Evolutionary conservation across 805 yeast genomes (phyloP).

Genomic region (Metschnikowia gelsemii): DNA sequence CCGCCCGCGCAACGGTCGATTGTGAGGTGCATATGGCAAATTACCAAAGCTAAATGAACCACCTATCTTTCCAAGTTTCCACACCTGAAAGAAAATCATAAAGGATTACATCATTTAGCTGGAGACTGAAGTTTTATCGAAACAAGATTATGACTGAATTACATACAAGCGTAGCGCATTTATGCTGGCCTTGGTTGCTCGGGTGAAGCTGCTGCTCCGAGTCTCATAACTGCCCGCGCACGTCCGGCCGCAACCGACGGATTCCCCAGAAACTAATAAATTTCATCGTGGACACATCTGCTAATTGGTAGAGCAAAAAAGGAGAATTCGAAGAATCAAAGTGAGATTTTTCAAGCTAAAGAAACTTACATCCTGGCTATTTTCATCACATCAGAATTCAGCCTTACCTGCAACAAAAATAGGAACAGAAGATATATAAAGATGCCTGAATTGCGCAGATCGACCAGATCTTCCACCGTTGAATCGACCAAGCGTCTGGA

Average conservation of each 20-base stretch:
- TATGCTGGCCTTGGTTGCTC: no score
- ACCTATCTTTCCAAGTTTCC: no score
- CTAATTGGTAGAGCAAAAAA: not conserved
- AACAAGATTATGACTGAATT: not conserved
- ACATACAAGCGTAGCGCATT: no score
- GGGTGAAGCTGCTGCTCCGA: no score
- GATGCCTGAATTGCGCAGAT: slow-evolving; percentile 23
- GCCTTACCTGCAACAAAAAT: not conserved
- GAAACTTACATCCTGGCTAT: not conserved
- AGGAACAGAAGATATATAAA: not conserved
- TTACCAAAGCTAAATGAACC: no score
- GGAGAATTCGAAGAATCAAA: not conserved
- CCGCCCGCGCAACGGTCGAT: no score
- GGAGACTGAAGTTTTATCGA: no score
- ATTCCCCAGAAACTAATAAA: slow-evolving; percentile 3
- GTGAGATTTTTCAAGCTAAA: not conserved
- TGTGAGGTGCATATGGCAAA: no score
- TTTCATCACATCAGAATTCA: not conserved
- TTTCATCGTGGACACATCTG: slow-evolving; percentile 2
- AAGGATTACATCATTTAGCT: no score
- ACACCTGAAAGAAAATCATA: no score
- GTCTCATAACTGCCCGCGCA: slow-evolving; percentile 2
- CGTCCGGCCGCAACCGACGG: slow-evolving; percentile 4
- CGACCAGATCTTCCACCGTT: slow-evolving; percentile 17
- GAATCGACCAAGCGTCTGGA: slow-evolving; percentile 14